These are phyloP conservation scores for Hypoxylon perforatum DNA, from an alignment of 495 filamentous ascomycete genomes.

Conservation along the genomic window DNA sequence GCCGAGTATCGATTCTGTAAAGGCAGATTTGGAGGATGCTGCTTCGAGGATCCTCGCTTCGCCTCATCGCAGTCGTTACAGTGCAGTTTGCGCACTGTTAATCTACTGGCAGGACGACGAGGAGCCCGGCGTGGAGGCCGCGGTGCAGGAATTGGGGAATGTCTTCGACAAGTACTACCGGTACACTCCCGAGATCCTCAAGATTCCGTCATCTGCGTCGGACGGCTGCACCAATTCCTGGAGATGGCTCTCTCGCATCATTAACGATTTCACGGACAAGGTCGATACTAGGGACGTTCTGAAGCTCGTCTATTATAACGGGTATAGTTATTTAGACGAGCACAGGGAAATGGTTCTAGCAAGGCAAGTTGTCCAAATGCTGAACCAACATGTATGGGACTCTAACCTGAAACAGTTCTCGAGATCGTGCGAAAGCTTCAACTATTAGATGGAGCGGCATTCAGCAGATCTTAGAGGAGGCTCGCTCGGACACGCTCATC, in stretches of 20 bases:
- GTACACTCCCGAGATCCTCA: slow-evolving; percentile 52
- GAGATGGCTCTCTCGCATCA: slow-evolving; percentile 54
- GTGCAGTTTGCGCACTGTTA: slow-evolving; percentile 54
- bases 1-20: slow-evolving; percentile 53
- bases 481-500: slow-evolving; percentile 57
- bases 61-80: slow-evolving; percentile 57
- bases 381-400: slow-evolving; percentile 9
- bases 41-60: slow-evolving; percentile 54
- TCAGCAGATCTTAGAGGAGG: slow-evolving; percentile 59
- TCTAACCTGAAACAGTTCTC: slow-evolving; percentile 48
- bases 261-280: slow-evolving; percentile 57
- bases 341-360: slow-evolving; percentile 60
- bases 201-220: slow-evolving; percentile 52
- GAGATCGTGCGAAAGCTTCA: slow-evolving; percentile 50
- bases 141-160: slow-evolving; percentile 52
- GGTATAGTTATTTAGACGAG: slow-evolving; percentile 57
- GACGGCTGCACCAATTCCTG: slow-evolving; percentile 55
- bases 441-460: slow-evolving; percentile 60
- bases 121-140: slow-evolving; percentile 44
- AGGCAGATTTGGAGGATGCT: slow-evolving; percentile 53
- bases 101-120: slow-evolving; percentile 61
- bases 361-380: slow-evolving; percentile 47
- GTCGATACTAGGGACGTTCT: slow-evolving; percentile 57
- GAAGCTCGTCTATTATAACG: slow-evolving; percentile 61
- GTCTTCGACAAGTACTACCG: slow-evolving; percentile 57